A percentile compares a stretch with the other conserved stretches of the same genome.
Evolutionary conservation across 352 stramenopile species (phyloP).

Genomic region (Phytopythium kandeliae): DNA sequence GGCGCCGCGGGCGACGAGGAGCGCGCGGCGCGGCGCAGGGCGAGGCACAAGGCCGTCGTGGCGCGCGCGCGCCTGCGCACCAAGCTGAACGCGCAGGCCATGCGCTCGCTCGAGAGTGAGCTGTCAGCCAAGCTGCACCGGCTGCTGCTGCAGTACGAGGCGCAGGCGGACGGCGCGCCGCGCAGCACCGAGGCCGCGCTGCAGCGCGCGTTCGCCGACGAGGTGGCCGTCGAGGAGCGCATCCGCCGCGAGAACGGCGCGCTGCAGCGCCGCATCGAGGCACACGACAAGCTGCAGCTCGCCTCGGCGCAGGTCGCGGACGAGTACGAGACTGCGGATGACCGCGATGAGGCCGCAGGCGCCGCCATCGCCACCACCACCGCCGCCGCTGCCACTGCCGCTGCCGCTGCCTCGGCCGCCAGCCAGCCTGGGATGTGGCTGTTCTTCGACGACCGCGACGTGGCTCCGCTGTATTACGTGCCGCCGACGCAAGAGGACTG

Average conservation of each 20-base stretch:
- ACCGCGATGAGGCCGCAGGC: slow-evolving; percentile 4
- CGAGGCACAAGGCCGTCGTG: slow-evolving; percentile 30
- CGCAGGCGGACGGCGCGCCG: neutral
- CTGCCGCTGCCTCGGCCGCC: neutral
- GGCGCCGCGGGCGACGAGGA: slow-evolving; percentile 6
- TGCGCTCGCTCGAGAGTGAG: slow-evolving; percentile 19
- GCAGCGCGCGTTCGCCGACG: slow-evolving; percentile 15
- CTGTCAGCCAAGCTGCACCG: slow-evolving; percentile 19
- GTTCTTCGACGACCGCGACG: slow-evolving; percentile 24
- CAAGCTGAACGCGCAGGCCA: slow-evolving; percentile 17
- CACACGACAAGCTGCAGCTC: slow-evolving; percentile 20
- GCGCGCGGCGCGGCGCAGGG: slow-evolving; percentile 21
- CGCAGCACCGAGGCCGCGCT: neutral
- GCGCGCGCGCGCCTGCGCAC: slow-evolving; percentile 23
- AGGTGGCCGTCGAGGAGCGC: slow-evolving; percentile 25
- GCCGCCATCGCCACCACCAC: too few relatives aligned
- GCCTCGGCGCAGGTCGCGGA: slow-evolving; percentile 8
- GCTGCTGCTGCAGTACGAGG: slow-evolving; percentile 13
- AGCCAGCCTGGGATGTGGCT: slow-evolving; percentile 18
- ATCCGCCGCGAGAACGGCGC: slow-evolving; percentile 33
- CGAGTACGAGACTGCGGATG: slow-evolving; percentile 1
- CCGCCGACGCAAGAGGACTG: slow-evolving; percentile 20
- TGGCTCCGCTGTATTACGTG: slow-evolving; percentile 33
- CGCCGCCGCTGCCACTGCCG: slow-evolving; percentile 1
- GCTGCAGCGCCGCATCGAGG: slow-evolving; percentile 23